Evolutionary conservation across 1,139 yeast genomes (phyloP).

Genomic region (Taiozyma sp.): DNA sequence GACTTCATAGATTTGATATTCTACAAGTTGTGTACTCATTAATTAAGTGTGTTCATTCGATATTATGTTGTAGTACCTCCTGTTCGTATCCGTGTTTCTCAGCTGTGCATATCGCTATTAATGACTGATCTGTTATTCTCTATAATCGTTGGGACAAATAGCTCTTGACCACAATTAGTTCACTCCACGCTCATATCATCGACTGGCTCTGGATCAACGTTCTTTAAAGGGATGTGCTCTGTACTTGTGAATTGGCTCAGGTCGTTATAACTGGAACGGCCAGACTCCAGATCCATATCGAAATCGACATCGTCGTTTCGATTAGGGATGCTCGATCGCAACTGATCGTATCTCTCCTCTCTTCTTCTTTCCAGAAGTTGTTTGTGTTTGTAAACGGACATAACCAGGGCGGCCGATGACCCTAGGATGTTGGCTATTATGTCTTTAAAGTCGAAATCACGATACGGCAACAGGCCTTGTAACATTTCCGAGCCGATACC

Average conservation of each 20-base stretch:
- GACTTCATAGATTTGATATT: background rate
- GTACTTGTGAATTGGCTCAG: constrained; percentile 21
- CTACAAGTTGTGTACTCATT: background rate
- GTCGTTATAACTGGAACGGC: constrained; percentile 17
- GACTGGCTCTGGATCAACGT: constrained; percentile 17
- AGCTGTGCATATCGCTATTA: background rate
- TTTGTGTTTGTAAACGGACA: constrained; percentile 18
- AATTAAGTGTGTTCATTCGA: background rate
- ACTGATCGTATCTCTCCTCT: constrained; percentile 18
- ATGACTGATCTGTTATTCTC: background rate
- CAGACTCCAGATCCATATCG: constrained; percentile 24
- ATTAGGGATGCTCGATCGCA: constrained; percentile 22
- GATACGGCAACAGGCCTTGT: constrained; percentile 38
- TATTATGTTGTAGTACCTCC: background rate
- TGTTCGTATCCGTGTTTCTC: background rate
- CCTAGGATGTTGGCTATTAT: constrained; percentile 39
- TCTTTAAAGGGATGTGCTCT: constrained; percentile 17
- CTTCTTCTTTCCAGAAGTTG: constrained; percentile 16
- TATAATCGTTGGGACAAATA: background rate
- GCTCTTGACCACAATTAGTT: background rate
- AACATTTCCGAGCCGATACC: constrained; percentile 49
- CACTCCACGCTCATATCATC: constrained; percentile 21
- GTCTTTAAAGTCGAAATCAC: constrained; percentile 48
- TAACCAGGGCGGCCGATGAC: constrained; percentile 20
- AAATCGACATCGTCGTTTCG: constrained; percentile 24